These are phyloP conservation scores for Cordyceps pruinosa DNA, from an alignment of 2,329 filamentous ascomycete species.

Conservation along the genomic window DNA sequence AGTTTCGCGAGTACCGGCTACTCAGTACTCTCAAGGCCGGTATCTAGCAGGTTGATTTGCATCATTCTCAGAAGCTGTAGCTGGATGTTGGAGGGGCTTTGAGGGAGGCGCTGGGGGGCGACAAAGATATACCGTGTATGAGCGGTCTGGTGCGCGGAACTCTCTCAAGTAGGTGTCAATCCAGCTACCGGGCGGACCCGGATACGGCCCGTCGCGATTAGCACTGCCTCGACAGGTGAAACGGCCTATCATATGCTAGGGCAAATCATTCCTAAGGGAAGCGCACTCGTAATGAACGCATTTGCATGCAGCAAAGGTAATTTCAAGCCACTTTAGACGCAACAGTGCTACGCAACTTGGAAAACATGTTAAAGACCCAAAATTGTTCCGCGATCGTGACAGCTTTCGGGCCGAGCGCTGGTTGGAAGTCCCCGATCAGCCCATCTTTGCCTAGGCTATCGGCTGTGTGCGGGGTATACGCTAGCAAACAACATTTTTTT, in stretches of 20 bases:
- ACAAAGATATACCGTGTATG: slow-evolving; percentile 1
- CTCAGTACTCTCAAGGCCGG: no score
- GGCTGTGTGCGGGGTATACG: slow-evolving; percentile 7
- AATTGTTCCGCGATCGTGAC: not conserved
- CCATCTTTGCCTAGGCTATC: slow-evolving; percentile 9
- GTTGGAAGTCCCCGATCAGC: slow-evolving; percentile 6
- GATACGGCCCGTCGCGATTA: slow-evolving; percentile 1
- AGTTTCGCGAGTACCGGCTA: no score
- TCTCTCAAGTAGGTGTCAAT: no score
- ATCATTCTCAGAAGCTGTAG: not conserved
- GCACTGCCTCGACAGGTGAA: not conserved
- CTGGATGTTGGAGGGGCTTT: not conserved
- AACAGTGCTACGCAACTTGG: not conserved
- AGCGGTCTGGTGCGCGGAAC: slow-evolving; percentile 3
- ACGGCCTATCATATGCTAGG: not conserved
- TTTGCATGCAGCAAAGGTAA: slow-evolving; percentile 7
- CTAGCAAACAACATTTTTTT: slow-evolving; percentile 8
- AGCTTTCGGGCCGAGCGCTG: slow-evolving; percentile 6
- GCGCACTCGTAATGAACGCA: not conserved
- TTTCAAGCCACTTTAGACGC: not conserved
- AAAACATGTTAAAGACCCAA: not conserved
- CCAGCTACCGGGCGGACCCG: no score
- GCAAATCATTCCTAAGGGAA: slow-evolving; percentile 3
- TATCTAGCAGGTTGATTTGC: not conserved
- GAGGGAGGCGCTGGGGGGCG: not conserved